A percentile compares a stretch with the other conserved stretches of the same genome.
Conservation (phyloP, 257 asterid genomes). For the Jaltomata sinuosa region DNA sequence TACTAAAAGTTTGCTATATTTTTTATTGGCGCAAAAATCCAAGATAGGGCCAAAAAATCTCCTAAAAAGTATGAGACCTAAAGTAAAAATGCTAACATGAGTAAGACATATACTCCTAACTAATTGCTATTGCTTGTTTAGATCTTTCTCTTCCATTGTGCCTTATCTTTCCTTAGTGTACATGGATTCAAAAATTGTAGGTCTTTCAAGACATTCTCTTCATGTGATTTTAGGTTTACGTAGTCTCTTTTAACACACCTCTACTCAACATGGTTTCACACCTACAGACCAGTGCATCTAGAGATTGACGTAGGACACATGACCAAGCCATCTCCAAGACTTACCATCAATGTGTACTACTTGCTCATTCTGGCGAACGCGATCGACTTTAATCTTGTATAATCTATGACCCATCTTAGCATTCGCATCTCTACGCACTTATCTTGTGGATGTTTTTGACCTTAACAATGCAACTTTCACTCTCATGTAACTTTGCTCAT, state of each 20-base stretch:
- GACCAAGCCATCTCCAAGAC: neutral
- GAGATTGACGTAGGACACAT: neutral
- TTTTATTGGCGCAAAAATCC: neutral
- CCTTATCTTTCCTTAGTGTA: neutral
- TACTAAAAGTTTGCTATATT: neutral
- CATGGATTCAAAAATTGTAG: neutral
- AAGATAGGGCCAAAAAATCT: neutral
- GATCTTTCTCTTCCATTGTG: neutral
- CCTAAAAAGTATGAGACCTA: neutral
- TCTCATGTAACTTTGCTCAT: neutral
- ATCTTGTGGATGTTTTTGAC: neutral
- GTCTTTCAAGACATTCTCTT: neutral
- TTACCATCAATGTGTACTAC: neutral
- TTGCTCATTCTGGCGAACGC: neutral
- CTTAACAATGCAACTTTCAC: neutral
- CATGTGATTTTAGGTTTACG: neutral
- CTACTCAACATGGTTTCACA: neutral
- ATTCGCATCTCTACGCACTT: neutral
- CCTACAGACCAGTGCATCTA: neutral
- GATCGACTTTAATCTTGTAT: neutral
- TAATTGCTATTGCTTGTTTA: neutral
- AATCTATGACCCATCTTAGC: neutral
- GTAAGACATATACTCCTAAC: neutral
- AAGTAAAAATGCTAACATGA: neutral
- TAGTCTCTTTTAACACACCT: neutral